Base-by-base conservation (phyloP, 2,329 filamentous ascomycete genomes). In the Zarea fungicola region DNA sequence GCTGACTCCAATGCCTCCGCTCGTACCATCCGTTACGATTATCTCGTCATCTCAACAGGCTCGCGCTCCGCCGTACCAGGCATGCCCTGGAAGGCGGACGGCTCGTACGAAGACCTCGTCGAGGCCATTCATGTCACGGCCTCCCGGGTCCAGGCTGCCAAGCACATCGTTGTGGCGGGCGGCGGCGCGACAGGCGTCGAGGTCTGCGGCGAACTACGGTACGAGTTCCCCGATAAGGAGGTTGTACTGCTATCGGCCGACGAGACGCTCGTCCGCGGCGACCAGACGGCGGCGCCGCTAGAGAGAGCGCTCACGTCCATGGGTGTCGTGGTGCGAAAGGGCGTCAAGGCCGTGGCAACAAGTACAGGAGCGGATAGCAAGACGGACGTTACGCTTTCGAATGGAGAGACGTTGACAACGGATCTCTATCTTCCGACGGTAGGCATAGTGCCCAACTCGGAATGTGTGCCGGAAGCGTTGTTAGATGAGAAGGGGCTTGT, bases 381-480 rank as follows among this genome's bases (percentile, higher is more conserved):
- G 60, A 77, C 73, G 3, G 69, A 75, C 56, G 65, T 83, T 18
- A 59, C 60, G 31, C 67, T 83, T 7, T 63, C 64, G 28, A 65
- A 63, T 50, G 75, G 75, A 53, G 68, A 73, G 53, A 74, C 62
- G 42, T 56, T 81, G 51, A 55, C 64, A 7, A 78, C 77, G 2
- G 79, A 83, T 56, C 52, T 78, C n/a, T 80, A 79, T 60, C 65
- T 83, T 21, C 72, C 78, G 6, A 78, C 78, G 4, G 72, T 74
- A 56, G 80, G 80, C 26, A 62, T 80, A 34, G 58, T 66, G 18
- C 75, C 79, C 37, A 83, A 83, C 62, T 73, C 75, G 5, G 72
- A 73, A 34, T 82, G 72, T 60, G 55, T 83, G 5, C 72, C 75
- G 1, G 59, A 56, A 5, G 58, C 60, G 35, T 63, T 75, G 51